Evolutionary conservation across 1,139 yeast genomes (phyloP), one percentile per base, ranked within the genome.

Genomic region (Saccharomyces uvarum): DNA sequence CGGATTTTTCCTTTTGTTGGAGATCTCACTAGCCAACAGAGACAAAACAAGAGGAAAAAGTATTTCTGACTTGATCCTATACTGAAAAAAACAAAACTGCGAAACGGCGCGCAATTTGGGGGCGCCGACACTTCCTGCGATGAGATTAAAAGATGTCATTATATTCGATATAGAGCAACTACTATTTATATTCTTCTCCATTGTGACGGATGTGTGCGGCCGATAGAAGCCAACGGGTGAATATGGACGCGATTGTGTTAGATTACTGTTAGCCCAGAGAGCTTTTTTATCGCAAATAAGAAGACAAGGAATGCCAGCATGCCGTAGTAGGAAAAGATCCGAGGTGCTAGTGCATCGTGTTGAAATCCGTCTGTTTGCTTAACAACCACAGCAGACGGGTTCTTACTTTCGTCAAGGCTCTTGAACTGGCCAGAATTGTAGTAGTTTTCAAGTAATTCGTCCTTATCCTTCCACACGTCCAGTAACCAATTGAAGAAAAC

Each of bases 401-500:
- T 47, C 16, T 31, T 26, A 26, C 5, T 47, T n/a, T 16, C 14
- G 16, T 24, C 7, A 11, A 26, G 19, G n/a, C 33, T 26, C 27
- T 47, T 71, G 60, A 86, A 84, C 3, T 72, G 64, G 3, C 95
- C 95, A 4, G 75, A 72, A 29, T 72, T 66, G 63, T 81, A 83
- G 64, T 80, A 87, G 44, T 71, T 67, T n/a, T 77, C 81, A 81
- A 90, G 75, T 54, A 84, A 68, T 51, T 70, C 70, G 69, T 91
- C 97, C 69, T 91, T 91, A 58, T 81, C 84, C 49, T 74, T 68
- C 97, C 97, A 91, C 13, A 80, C 70, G 2, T 76, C 71, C 58
- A 76, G 77, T 49, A 91, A 71, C 98, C 98, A 91, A 31, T 76
- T 70, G 57, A 85, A 89, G 66, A 90, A 88, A 51, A 76, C 75